Evolutionary conservation across 202 grass and related monocot genomes (phyloP), one percentile per base, ranked within the genome.

Genomic region (Digitaria exilis): DNA sequence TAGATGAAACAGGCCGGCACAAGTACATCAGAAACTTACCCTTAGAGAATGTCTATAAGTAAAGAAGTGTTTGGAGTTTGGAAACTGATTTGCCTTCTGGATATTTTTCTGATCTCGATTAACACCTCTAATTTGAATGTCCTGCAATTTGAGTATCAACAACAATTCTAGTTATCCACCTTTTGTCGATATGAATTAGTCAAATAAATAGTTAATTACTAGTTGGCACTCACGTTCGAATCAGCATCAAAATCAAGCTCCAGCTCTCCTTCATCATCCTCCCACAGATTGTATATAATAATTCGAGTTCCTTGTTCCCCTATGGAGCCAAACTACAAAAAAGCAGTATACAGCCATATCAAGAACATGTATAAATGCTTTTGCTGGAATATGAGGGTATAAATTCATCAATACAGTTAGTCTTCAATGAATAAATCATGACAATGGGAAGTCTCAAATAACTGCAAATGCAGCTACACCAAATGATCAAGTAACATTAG

Each of bases 81-180:
- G 95, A 90, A 91, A 98, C 35, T 88, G 82, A 56, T 85, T 83
- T 57, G 90, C 92, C 92, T 86, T 95, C 74, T 95, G 54, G 67
- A 98, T 95, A 51, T 83, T 93, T 69, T 91, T 95, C 73, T 98
- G 88, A 45, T 95, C 90, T 46, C 92, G 87, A 56, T 93, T 95
- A 76, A 77, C 92, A 60, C 95, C 95, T 95, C 87, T 89, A 66
- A 98, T 58, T 82, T 93, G 95, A 94, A 98, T 95, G 87, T 98
- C 95, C 95, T 98, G 82, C 34, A 89, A 82, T 69, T 61, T 54
- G 65, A 89, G 46, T 16, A 84, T 80, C 48, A 81, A 24, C 42
- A 83, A 73, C 43, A 78, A 69, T 85, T 32, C 29, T 51, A 59
- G 41, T 69, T 13, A 39, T 6, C 21, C 4, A 71, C 2, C 2